Evolutionary conservation across 176 grass and related monocot species (phyloP).

Genomic region (Puccinellia tenuiflora): DNA sequence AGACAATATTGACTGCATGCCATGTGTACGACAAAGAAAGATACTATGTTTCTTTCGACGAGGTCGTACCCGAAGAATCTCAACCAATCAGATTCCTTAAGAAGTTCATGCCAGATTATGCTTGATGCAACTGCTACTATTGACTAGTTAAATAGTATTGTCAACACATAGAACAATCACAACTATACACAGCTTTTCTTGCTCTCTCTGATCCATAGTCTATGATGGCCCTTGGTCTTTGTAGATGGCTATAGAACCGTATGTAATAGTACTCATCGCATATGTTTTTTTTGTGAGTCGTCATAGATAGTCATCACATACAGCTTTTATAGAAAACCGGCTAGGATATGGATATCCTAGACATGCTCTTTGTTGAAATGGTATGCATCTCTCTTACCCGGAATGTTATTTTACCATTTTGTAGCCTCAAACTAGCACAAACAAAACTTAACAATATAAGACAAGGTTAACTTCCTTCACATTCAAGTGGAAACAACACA

Average conservation of each 20-base stretch:
- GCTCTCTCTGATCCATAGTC: not conserved
- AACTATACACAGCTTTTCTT: not conserved
- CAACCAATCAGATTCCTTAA: conserved; percentile 79
- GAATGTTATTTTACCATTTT: not conserved
- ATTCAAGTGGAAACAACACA: not conserved
- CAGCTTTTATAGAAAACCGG: not conserved
- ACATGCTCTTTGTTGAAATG: not conserved
- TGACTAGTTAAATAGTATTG: conserved; percentile 24
- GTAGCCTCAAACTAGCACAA: not conserved
- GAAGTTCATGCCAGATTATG: conserved; percentile 80
- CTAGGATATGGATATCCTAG: not conserved
- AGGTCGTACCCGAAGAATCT: conserved; percentile 64
- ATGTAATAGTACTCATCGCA: not conserved
- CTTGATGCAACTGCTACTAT: conserved; percentile 39
- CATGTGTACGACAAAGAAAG: conserved; percentile 90
- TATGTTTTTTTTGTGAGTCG: too few relatives aligned
- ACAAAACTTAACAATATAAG: too few relatives aligned
- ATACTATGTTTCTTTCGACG: conserved; percentile 84
- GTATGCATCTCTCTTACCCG: not conserved
- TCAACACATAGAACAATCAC: conserved; percentile 8
- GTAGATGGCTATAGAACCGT: not conserved
- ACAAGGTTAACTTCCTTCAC: too few relatives aligned
- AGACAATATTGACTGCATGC: conserved; percentile 92
- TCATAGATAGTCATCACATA: not conserved
- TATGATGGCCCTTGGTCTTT: not conserved